These are phyloP conservation scores for Termitomyces bulborhizus DNA, from an alignment of 768 basidiomycete genomes.

Conservation along the genomic window DNA sequence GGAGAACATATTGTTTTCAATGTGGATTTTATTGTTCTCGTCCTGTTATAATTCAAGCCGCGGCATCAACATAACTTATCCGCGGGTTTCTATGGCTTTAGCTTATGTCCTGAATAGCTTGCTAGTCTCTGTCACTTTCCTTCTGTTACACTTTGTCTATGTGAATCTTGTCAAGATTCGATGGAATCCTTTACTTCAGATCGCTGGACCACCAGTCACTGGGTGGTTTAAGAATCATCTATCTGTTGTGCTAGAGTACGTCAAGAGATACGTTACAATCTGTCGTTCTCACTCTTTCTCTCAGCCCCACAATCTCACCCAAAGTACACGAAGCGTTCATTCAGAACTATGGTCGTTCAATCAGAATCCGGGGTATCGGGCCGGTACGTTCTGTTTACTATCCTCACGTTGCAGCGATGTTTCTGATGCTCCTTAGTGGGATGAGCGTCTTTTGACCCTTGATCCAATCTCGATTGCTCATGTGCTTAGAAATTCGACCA, in stretches of 20 bases:
- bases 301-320: conserved; percentile 47
- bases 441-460: conserved; percentile 71
- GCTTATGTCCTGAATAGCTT: conserved; percentile 8
- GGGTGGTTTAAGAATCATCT: conserved; percentile 51
- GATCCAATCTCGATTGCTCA: conserved; percentile 74
- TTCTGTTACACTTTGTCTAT: conserved; percentile 23
- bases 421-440: conserved; percentile 44
- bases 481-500: conserved; percentile 62
- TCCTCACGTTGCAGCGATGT: neutral
- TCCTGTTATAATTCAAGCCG: neutral
- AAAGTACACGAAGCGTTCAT: conserved; percentile 47
- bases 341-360: conserved; percentile 58
- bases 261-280: conserved; percentile 1
- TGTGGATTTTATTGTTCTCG: neutral
- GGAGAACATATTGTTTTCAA: too few species aligned
- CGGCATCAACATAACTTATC: neutral
- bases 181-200: conserved; percentile 41
- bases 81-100: conserved; percentile 7
- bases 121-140: neutral
- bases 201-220: conserved; percentile 56
- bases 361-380: conserved; percentile 61
- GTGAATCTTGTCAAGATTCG: conserved; percentile 24
- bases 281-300: neutral
- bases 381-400: conserved; percentile 41
- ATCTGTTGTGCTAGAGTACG: conserved; percentile 51